Percentiles rank a stretch among this genome's conserved stretches.
These are phyloP conservation scores for Coprinopsis strossmayeri DNA, from an alignment of 768 basidiomycete genomes.

Conservation along the genomic window DNA sequence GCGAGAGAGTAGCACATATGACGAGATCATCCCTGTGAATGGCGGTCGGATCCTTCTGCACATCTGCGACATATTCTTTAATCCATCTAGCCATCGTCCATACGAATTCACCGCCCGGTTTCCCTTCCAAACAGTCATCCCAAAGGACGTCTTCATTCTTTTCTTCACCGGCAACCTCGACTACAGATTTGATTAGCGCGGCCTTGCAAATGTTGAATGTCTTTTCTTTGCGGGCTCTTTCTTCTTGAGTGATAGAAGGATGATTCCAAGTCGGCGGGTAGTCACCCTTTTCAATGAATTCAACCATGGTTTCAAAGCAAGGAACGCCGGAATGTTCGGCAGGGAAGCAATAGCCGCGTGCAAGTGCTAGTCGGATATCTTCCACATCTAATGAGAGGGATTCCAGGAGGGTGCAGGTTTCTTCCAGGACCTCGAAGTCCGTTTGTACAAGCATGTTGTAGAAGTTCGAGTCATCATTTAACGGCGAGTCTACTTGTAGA, in stretches of 20 bases:
- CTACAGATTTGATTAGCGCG: constrained; percentile 77
- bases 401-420: constrained; percentile 70
- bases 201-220: constrained; percentile 79
- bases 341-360: constrained; percentile 55
- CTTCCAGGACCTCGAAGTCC: constrained; percentile 70
- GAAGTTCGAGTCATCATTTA: constrained; percentile 32
- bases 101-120: constrained; percentile 68
- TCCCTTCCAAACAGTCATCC: constrained; percentile 49
- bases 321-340: constrained; percentile 49
- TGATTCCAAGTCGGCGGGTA: constrained; percentile 63
- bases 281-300: constrained; percentile 68
- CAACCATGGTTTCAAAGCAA: constrained; percentile 57
- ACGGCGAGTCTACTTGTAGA: constrained; percentile 28
- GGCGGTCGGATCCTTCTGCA: constrained; percentile 22
- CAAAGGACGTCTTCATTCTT: constrained; percentile 74
- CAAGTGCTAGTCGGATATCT: constrained; percentile 66
- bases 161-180: constrained; percentile 81
- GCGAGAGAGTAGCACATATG: constrained; percentile 75
- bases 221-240: constrained; percentile 57
- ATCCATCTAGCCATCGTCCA: constrained; percentile 74
- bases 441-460: constrained; percentile 45
- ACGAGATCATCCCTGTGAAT: constrained; percentile 61
- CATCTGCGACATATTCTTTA: constrained; percentile 41
- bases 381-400: constrained; percentile 74
- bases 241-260: constrained; percentile 19